These are phyloP conservation scores for Lasiosphaeria ovina DNA, from an alignment of 495 filamentous ascomycete genomes.

Conservation along the genomic window DNA sequence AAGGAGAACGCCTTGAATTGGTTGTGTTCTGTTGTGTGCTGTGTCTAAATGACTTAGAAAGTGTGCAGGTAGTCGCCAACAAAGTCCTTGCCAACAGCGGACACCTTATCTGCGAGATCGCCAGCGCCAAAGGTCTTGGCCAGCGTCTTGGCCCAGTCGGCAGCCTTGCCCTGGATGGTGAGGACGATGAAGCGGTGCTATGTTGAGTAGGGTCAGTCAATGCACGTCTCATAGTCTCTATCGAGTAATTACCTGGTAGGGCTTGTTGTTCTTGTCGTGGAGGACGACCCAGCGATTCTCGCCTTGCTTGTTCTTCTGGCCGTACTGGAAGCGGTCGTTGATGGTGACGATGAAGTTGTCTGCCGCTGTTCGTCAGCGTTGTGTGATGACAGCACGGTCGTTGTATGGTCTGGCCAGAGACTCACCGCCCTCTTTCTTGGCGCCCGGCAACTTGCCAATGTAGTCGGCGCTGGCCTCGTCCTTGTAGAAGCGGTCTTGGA, in stretches of 20 bases:
- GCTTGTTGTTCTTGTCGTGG: conserved; percentile 8
- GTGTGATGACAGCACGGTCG: no score
- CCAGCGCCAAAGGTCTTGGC: not conserved
- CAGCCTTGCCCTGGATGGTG: not conserved
- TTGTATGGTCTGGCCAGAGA: no score
- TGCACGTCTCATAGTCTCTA: not conserved
- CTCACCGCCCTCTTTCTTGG: no score
- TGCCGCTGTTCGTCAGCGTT: no score
- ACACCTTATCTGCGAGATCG: not conserved
- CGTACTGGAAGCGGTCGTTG: conserved; percentile 4
- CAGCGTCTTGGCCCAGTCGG: not conserved
- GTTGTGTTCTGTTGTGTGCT: no score
- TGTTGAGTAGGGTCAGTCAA: not conserved
- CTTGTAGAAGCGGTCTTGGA: no score
- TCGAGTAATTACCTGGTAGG: not conserved
- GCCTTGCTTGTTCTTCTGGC: conserved; percentile 3
- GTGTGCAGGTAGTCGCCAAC: conserved; percentile 8
- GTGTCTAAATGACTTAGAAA: not conserved
- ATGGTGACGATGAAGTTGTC: not conserved
- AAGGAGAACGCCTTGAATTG: no score
- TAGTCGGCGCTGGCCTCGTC: no score
- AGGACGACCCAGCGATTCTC: conserved; percentile 4
- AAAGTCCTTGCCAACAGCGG: not conserved
- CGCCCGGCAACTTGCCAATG: no score
- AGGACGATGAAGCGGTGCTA: not conserved